Conservation (phyloP, 2,329 filamentous ascomycete genomes). For the Verticillium albo-atrum region DNA sequence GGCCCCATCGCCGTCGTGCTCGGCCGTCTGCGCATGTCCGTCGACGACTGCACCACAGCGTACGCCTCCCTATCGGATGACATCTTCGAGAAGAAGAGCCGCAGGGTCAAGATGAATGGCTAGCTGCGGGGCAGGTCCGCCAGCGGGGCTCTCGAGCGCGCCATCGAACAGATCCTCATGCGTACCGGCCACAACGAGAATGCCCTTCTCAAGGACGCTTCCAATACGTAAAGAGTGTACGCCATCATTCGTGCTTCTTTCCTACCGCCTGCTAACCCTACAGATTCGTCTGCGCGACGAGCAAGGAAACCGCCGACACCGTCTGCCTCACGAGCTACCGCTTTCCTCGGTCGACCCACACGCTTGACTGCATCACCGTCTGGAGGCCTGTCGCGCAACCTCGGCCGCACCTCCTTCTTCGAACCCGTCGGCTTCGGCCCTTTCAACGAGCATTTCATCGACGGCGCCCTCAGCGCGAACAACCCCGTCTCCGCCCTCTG, state of each 20-base stretch:
- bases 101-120: conserved; percentile 12
- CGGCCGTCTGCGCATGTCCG: conserved; percentile 30
- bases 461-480: conserved; percentile 26
- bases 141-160: conserved; percentile 8
- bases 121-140: conserved; percentile 15
- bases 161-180: conserved; percentile 11
- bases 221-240: background rate
- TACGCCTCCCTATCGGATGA: conserved; percentile 12
- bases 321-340: conserved; percentile 11
- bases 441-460: background rate
- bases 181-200: conserved; percentile 10
- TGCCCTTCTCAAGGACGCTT: conserved; percentile 12
- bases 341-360: conserved; percentile 6
- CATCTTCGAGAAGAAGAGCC: conserved; percentile 15
- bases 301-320: conserved; percentile 11
- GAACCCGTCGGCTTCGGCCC: background rate
- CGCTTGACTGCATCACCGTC: conserved; percentile 29
- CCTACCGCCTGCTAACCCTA: background rate
- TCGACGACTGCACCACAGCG: conserved; percentile 31
- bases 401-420: conserved; percentile 13
- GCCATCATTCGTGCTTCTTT: background rate
- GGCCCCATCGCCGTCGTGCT: conserved; percentile 34
- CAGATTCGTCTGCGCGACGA: conserved; percentile 18
- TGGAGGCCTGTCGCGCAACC: conserved; percentile 12
- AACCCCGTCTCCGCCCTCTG: conserved; percentile 36